Base-by-base conservation (phyloP, 257 asterid species). In the Ballota nigra region DNA sequence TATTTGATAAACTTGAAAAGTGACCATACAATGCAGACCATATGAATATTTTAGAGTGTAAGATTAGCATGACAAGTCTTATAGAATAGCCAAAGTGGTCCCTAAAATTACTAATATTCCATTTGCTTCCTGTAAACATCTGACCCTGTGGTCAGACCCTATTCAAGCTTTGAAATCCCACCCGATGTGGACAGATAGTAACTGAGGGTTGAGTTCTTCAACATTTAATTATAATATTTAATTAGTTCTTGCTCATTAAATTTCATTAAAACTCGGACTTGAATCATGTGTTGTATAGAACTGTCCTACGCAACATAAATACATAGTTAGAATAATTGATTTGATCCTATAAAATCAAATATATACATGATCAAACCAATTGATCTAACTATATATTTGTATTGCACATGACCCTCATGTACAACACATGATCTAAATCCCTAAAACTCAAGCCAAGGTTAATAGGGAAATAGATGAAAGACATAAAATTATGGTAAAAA, bases 101-200 rank as follows among this genome's bases (percentile, higher is more conserved):
- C 83, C 63, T 38, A 45, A 55, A 66, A 77, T 68, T 71, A 61
- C 60, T 73, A 70, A 82, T 72, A 72, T 77, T 80, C 81, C 64
- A 77, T 77, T 70, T 73, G 82, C 72, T 75, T 59, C 24, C 71
- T 51, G 65, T 68, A 56, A 15, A 74, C 69, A 41, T 72, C 79
- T 77, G 79, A 79, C 55, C 49, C 70, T 67, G 75, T 41, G n/a
- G n/a, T n/a, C n/a, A 64, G 75, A 71, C 83, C 67, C 73, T 43
- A 51, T 77, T 73, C 74, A 40, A 40, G 75, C 72, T 33, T 65
- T 63, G 53, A 62, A 58, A 62, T 62, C 66, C 77, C 61, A 75
- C 34, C 29, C 23, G 76, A 67, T 58, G 71, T 47, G 51, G 79
- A 75, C 76, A 47, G 4, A n/a, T n/a, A n/a, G n/a, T n/a, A n/a